phyloP scores from a whole-genome alignment of 345 rosid genomes.

The Eucalyptus sp. region DNA sequence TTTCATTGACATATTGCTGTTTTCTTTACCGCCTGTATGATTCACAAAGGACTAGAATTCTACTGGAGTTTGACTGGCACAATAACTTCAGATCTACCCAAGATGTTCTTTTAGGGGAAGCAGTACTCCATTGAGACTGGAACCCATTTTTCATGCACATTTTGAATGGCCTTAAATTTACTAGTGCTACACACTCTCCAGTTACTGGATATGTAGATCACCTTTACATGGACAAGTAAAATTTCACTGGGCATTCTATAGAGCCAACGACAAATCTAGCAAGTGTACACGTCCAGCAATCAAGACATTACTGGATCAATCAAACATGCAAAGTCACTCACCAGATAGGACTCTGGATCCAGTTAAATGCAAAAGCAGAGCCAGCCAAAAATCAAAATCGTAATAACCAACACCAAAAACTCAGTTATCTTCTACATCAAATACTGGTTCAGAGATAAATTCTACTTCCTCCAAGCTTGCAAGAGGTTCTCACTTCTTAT shows the following conservation, averaged over 20 bases:
- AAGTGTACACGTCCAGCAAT: not conserved
- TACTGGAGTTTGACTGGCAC: not conserved
- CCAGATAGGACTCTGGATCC: not conserved
- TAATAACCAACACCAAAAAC: not conserved
- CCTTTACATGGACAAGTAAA: not conserved
- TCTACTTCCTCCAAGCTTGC: not conserved
- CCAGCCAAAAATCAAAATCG: not conserved
- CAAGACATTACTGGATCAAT: not conserved
- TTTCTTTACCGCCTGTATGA: not conserved
- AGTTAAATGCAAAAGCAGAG: not conserved
- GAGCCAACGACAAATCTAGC: not conserved
- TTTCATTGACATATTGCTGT: not conserved
- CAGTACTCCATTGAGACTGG: too few species aligned
- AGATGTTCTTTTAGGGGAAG: too few species aligned
- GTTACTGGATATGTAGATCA: not conserved
- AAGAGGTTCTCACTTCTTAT: not conserved
- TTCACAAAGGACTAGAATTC: not conserved
- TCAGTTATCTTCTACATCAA: not conserved
- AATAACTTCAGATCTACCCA: too few species aligned
- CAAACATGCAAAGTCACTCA: not conserved
- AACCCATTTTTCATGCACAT: not conserved
- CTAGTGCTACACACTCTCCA: not conserved
- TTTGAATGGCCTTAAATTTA: not conserved
- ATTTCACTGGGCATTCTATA: not conserved
- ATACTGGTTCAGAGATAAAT: not conserved